These are phyloP conservation scores for Pleodorina starrii DNA, from an alignment of 139 green algal genomes.

Conservation along the genomic window DNA sequence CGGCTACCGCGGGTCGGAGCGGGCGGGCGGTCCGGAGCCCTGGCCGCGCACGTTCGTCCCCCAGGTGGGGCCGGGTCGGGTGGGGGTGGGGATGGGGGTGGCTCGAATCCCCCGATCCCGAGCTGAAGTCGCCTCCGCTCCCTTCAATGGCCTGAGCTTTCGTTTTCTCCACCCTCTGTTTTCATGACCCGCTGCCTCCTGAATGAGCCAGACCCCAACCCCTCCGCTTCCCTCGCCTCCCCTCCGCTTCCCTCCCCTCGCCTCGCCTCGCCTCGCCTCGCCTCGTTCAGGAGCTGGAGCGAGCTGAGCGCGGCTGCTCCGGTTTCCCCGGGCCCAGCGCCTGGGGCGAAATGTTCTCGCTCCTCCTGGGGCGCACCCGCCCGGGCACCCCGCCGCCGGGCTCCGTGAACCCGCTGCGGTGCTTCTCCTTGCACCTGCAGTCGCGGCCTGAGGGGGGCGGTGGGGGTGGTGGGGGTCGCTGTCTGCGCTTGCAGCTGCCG, in stretches of 20 bases:
- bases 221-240: no score
- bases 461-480: constrained; percentile 21
- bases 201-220: no score
- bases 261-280: not conserved
- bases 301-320: not conserved
- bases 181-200: no score
- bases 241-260: no score
- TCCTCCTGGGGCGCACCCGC: not conserved
- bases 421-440: constrained; percentile 20
- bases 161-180: no score
- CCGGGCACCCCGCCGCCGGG: not conserved
- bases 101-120: no score
- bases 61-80: no score
- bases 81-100: no score
- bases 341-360: constrained; percentile 8
- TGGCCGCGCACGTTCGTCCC: constrained; percentile 15
- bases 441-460: no score
- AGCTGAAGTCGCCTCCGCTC: no score
- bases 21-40: not conserved
- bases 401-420: constrained; percentile 28
- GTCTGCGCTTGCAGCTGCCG: constrained; percentile 48
- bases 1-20: not conserved
- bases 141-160: no score
- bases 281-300: constrained; percentile 24
- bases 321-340: constrained; percentile 27